Base-by-base conservation (phyloP, 163 green algal genomes). In the Scenedesmus sp. region DNA sequence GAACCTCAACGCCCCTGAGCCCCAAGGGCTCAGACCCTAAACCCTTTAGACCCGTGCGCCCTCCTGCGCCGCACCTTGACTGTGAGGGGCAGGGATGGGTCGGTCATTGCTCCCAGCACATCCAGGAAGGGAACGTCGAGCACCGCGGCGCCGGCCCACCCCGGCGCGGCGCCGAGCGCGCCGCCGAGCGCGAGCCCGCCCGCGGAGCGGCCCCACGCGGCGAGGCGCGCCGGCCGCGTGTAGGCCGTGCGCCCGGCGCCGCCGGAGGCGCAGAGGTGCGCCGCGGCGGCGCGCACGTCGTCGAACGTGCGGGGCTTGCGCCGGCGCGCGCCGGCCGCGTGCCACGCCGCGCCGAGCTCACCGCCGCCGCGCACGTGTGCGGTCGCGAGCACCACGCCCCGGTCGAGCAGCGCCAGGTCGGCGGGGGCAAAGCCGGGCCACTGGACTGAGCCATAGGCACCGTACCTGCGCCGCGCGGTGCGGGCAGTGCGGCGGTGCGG, bases 61-160 rank as follows among this genome's bases (percentile, higher is more conserved):
- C n/a, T n/a, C n/a, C n/a, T n/a, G n/a, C n/a, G n/a, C n/a, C n/a
- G n/a, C n/a, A n/a, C n/a, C 73, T 91, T 88, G 48, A 86, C 58
- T 0, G 90, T 94, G 10, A 95, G 87, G 24, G 86, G 83, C 76
- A 92, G 80, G 3, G 62, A 67, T 1, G 87, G 76, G 47, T 91
- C 78, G 14, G 31, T 73, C 87, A 93, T 92, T 7, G 80, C 75
- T 0, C 70, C 75, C 14, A 94, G 71, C 54, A 94, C 67, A 44
- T 94, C 90, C 60, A 95, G 70, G 75, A 95, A 96, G 0, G 91
- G 91, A 34, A 89, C 86, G 58, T 94, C 80, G 65, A 93, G 65
- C n/a, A 95, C 54, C 6, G 84, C 87, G n/a, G 58, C 72, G 6
- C 33, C 20, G 1, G 56, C 54, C 45, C 57, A 71, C 51, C 29